Evolutionary conservation across 1,284 basidiomycete species (phyloP), one percentile per base, ranked within the genome.

Genomic region (Leucoagaricus sp.): DNA sequence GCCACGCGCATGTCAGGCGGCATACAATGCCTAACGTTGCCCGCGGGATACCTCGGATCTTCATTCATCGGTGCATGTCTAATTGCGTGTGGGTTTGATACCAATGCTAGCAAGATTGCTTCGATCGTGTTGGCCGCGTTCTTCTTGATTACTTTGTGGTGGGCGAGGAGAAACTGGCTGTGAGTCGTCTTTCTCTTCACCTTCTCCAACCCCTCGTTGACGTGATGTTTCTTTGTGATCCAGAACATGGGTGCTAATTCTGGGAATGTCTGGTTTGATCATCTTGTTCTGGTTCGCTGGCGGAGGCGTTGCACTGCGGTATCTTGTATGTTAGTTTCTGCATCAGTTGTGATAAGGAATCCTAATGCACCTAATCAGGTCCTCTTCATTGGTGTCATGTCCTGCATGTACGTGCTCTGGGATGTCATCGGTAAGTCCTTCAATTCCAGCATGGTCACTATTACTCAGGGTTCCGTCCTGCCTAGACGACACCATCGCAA

Each of bases 311-410:
- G 91, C 90, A 0, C 74, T 94, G 50, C 74, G 90, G 59, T 93
- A 85, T 64, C 76, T 93, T 25, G 89, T 89, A 58, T 62, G 82
- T 73, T 13, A 15, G 34, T 40, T 36, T 25, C 19, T 28, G 13
- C 12, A 21, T 47, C 21, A 7, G n/a, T 12, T 45, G 34, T 50
- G n/a, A n/a, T 1, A 36, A 12, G 9, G 12, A 44, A 38, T 12
- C 61, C 60, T 58, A 28, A 51, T 55, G 33, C 53, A 69, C 19
- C 29, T 23, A 4, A 38, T 19, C 66, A 96, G 83, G 82, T 98
- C 21, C 75, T 98, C 9, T 98, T 98, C 72, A 86, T 97, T 54
- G 96, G 95, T n/a, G 92, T 96, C 62, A 96, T 96, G 94, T 92
- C 87, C 7, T 91, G 91, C 70, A 78, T 96, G 72, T 96, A 96